Evolutionary conservation across 805 yeast genomes (phyloP).

Genomic region (Isabelozyma gotoi): DNA sequence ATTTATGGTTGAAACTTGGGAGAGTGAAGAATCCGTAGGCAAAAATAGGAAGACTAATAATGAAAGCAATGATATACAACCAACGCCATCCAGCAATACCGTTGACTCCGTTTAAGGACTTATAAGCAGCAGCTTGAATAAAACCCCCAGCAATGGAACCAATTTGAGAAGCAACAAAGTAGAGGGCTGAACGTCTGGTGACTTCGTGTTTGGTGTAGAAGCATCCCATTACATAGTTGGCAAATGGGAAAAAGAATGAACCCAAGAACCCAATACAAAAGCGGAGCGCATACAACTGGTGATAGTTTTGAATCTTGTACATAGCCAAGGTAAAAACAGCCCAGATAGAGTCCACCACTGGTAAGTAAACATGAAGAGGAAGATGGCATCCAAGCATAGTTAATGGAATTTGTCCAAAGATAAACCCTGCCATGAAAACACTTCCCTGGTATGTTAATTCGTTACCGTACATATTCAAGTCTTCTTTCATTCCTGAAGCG

Average conservation of each 20-base stretch:
- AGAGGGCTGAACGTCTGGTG: slow-evolving; percentile 30
- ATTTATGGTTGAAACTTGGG: slow-evolving; percentile 3
- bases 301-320: slow-evolving; percentile 10
- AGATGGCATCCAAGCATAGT: slow-evolving; percentile 23
- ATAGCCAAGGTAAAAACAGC: slow-evolving; percentile 10
- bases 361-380: slow-evolving; percentile 21
- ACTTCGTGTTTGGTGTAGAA: slow-evolving; percentile 47
- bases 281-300: slow-evolving; percentile 39
- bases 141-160: slow-evolving; percentile 30
- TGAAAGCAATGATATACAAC: slow-evolving; percentile 4
- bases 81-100: slow-evolving; percentile 8
- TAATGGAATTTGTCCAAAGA: slow-evolving; percentile 28
- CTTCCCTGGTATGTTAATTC: slow-evolving; percentile 8
- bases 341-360: slow-evolving; percentile 18
- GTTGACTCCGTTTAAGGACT: slow-evolving; percentile 13
- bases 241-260: slow-evolving; percentile 42
- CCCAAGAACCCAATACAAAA: slow-evolving; percentile 46
- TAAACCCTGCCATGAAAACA: slow-evolving; percentile 21
- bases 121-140: slow-evolving; percentile 39
- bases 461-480: slow-evolving; percentile 2
- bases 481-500: slow-evolving; percentile 4
- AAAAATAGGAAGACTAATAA: slow-evolving; percentile 5
- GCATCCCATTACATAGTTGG: slow-evolving; percentile 36
- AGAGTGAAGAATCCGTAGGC: slow-evolving; percentile 9
- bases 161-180: slow-evolving; percentile 21